These are phyloP conservation scores for Obelidium mucronatum DNA, from an alignment of 192 early-diverging fungal genomes.

Conservation along the genomic window DNA sequence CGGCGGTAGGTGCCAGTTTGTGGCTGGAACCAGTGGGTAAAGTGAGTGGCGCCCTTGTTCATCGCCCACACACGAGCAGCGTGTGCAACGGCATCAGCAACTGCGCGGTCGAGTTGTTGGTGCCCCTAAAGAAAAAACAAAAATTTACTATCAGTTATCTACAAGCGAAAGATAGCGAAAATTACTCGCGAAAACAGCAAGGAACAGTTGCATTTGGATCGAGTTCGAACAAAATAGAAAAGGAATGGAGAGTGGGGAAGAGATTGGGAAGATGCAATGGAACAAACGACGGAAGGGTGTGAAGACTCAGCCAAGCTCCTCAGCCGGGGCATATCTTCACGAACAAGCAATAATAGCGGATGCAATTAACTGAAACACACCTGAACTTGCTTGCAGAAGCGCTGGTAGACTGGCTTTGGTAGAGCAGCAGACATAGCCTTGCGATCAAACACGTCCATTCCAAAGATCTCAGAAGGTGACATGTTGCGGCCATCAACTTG, in stretches of 20 bases:
- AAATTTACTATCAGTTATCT: neutral
- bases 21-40: slow-evolving; percentile 99
- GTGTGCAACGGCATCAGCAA: slow-evolving; percentile 97
- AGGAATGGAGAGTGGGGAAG: too few species aligned
- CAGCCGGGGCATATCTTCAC: too few species aligned
- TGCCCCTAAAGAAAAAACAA: slow-evolving; percentile 74
- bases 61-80: slow-evolving; percentile 97
- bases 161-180: neutral
- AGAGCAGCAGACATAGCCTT: slow-evolving; percentile 88
- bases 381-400: slow-evolving; percentile 91
- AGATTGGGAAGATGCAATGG: too few species aligned
- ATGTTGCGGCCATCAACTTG: slow-evolving; percentile 70
- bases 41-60: slow-evolving; percentile 96
- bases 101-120: slow-evolving; percentile 86
- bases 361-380: slow-evolving; percentile 44
- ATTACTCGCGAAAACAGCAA: too few species aligned
- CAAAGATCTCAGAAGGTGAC: slow-evolving; percentile 90
- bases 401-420: slow-evolving; percentile 94
- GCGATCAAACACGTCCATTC: slow-evolving; percentile 91
- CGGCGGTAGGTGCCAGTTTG: slow-evolving; percentile 97
- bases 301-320: too few species aligned
- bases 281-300: too few species aligned
- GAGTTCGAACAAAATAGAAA: too few species aligned
- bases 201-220: too few species aligned
- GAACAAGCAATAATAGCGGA: too few species aligned